Evolutionary conservation across 139 green algal genomes (phyloP).

Genomic region (Volvox reticuliferus): DNA sequence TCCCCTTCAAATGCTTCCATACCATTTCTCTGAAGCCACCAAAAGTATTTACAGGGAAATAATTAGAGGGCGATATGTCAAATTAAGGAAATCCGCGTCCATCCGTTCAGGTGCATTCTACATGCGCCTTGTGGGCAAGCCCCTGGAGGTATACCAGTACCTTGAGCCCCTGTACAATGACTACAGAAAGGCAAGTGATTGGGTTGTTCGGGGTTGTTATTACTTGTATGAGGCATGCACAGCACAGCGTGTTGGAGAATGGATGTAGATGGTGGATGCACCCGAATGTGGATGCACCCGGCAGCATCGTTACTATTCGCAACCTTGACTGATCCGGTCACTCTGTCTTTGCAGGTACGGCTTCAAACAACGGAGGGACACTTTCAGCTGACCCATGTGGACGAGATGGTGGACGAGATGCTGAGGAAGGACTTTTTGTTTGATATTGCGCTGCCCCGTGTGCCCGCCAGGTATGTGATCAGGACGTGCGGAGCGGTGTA

Average conservation of each 20-base stretch:
- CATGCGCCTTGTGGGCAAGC: constrained; percentile 90
- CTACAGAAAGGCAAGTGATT: constrained; percentile 80
- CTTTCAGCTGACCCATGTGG: constrained; percentile 86
- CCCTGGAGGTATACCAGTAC: constrained; percentile 96
- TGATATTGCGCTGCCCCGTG: constrained; percentile 92
- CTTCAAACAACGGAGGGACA: constrained; percentile 71
- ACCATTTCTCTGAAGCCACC: no score
- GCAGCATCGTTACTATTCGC: not conserved
- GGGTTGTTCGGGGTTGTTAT: not conserved
- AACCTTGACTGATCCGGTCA: no score
- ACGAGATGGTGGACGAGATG: constrained; percentile 93
- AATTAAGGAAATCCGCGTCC: no score
- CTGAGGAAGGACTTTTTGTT: constrained; percentile 93
- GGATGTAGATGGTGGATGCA: no score
- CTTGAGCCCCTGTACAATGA: constrained; percentile 98
- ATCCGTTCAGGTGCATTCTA: constrained; percentile 92
- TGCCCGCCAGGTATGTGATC: constrained; percentile 73
- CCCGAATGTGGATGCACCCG: no score
- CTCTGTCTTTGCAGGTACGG: constrained; percentile 62
- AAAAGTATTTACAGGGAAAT: no score
- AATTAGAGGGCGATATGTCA: no score
- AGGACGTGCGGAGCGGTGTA: no score
- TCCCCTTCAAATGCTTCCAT: no score
- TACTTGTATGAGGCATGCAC: no score
- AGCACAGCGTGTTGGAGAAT: no score